Evolutionary conservation across 208 protist species (phyloP), one percentile per base, ranked within the genome.

Genomic region (Trypanosoma platydactyli): DNA sequence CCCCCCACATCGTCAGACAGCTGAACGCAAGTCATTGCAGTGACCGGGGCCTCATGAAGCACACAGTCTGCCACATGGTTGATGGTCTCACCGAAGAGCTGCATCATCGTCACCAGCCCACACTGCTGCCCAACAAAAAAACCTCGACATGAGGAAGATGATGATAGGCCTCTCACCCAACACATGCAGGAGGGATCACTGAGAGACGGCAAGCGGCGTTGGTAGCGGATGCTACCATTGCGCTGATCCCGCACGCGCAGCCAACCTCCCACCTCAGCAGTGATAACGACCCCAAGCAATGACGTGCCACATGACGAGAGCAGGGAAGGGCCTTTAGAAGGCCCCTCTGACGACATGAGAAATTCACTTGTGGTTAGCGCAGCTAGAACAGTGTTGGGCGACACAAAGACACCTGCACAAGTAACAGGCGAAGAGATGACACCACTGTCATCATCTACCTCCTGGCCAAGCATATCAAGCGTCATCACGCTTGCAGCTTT

Each of bases 211-310:
- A 86, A 68, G 27, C 61, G 77, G 46, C 76, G 73, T 55, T 86
- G 81, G 41, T 83, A 62, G 3, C 64, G 77, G 46, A 86, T 74
- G 16, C 51, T 35, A 41, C 81, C 81, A 1, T 67, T 71, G 24
- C 62, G 61, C 53, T 64, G 61, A 3, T 64, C 81, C 46, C 81
- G 81, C 62, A 86, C 61, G 22, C 77, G 77, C 63, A 87, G 50
- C 81, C 81, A 81, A 0, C 77, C 77, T 0, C 68, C 81, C n/a
- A 57, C 67, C 74, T 87, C 77, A 22, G 74, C 77, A 5, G 69
- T 77, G 2, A 86, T 54, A 20, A 86, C 59, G 3, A 81, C 60
- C 2, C 80, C 80, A 3, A 42, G n/a, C 52, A 42, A 42, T 22
- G 52, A 33, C 25, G 7, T 35, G 4, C 11, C 52, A 27, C 3